Percentiles rank a stretch among this genome's conserved stretches.
phyloP scores from a whole-genome alignment of 345 rosid genomes.

The Arabidopsis suecica region DNA sequence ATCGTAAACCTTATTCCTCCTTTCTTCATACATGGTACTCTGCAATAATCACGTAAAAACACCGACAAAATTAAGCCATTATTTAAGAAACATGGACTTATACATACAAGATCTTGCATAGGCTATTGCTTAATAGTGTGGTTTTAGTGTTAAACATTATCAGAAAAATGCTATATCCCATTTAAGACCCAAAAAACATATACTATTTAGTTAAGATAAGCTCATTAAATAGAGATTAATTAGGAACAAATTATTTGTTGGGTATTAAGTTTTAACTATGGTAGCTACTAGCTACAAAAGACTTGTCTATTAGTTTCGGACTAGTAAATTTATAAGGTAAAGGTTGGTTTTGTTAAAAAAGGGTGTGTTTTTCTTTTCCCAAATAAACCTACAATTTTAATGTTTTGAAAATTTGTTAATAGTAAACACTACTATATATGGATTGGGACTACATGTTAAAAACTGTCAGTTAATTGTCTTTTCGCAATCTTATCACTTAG shows the following conservation, averaged over 20 bases:
- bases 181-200: background rate
- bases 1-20: constrained; percentile 90
- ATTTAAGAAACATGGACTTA: background rate
- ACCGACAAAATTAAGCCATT: background rate
- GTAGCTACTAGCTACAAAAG: background rate
- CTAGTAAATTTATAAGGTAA: background rate
- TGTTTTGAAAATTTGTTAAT: background rate
- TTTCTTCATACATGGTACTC: constrained; percentile 85
- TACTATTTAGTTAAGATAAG: background rate
- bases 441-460: no score
- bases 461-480: no score
- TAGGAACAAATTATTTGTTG: background rate
- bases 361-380: no score
- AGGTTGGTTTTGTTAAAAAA: no score
- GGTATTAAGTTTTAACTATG: background rate
- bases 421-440: background rate
- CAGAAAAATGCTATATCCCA: background rate
- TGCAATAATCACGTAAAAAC: constrained; percentile 37
- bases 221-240: background rate
- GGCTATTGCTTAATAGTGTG: no score
- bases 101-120: no score
- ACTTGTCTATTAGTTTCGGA: background rate
- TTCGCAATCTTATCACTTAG: background rate
- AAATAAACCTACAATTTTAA: no score
- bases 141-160: background rate